Conservation (phyloP, 768 basidiomycete species). For the Boletus bicolor region DNA sequence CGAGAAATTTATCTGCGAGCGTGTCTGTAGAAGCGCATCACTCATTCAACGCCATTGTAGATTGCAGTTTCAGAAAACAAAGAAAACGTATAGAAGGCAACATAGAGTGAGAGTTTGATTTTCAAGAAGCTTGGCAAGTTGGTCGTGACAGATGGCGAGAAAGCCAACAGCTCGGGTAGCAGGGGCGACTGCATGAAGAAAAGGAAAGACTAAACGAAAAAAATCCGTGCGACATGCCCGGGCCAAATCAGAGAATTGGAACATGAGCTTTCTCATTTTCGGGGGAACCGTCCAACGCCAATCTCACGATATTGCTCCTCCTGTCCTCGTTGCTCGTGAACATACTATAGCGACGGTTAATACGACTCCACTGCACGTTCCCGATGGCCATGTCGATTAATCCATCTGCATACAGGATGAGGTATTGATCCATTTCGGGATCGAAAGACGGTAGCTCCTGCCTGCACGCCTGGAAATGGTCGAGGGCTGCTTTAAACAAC, state of each 20-base stretch:
- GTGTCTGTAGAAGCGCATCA: not conserved
- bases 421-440: slow-evolving; percentile 6
- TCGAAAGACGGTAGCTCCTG: slow-evolving; percentile 8
- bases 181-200: too few relatives aligned
- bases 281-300: not conserved
- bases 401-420: slow-evolving; percentile 7
- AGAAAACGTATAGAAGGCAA: not conserved
- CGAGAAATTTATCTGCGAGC: too few relatives aligned
- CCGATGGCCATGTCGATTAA: slow-evolving; percentile 7
- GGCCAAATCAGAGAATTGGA: too few relatives aligned
- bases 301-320: not conserved
- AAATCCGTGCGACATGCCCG: too few relatives aligned
- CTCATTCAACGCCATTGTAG: not conserved
- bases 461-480: slow-evolving; percentile 2
- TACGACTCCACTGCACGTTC: slow-evolving; percentile 13
- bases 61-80: not conserved
- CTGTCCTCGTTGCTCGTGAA: slow-evolving; percentile 12
- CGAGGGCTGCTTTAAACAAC: slow-evolving; percentile 5
- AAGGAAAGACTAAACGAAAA: too few relatives aligned
- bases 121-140: too few relatives aligned
- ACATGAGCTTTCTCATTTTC: not conserved
- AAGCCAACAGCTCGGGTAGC: too few relatives aligned
- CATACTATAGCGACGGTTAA: slow-evolving; percentile 8
- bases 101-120: too few relatives aligned
- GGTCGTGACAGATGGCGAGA: too few relatives aligned